phyloP scores from a whole-genome alignment of 2,329 filamentous ascomycete species.

The Zasmidium cellare region DNA sequence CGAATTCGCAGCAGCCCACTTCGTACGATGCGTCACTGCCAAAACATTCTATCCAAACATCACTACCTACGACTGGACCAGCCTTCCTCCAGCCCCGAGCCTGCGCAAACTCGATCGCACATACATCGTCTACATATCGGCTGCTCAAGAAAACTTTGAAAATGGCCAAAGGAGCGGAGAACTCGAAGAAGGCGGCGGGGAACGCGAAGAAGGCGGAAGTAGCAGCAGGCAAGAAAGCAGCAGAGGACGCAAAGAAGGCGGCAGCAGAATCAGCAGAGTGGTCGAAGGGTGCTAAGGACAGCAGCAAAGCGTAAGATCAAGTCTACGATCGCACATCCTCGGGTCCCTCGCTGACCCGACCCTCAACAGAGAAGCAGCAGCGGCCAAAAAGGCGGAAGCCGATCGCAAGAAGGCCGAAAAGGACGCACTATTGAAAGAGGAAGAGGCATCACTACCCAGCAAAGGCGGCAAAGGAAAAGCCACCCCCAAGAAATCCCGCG shows the following conservation, averaged over 20 bases:
- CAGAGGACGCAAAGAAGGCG: constrained; percentile 64
- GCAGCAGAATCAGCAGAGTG: constrained; percentile 74
- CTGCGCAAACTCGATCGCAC: neutral
- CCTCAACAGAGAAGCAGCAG: constrained; percentile 71
- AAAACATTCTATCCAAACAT: neutral
- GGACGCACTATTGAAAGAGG: constrained; percentile 77
- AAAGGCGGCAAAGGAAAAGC: constrained; percentile 68
- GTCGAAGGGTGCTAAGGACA: constrained; percentile 82
- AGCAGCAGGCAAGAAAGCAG: constrained; percentile 76
- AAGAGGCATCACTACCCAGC: constrained; percentile 68
- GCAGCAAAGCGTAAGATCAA: constrained; percentile 74
- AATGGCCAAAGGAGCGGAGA: constrained; percentile 55
- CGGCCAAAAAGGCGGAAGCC: constrained; percentile 77
- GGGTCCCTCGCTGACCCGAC: constrained; percentile 4
- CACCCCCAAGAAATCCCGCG: constrained; percentile 55
- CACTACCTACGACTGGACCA: neutral
- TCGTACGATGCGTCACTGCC: constrained; percentile 7
- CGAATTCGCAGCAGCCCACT: constrained; percentile 4
- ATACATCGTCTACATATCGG: too few species aligned
- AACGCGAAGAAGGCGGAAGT: constrained; percentile 91
- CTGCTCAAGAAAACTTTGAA: too few species aligned
- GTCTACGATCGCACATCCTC: neutral
- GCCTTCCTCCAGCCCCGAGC: neutral
- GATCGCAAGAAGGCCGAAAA: constrained; percentile 91
- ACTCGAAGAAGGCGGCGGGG: constrained; percentile 84